A percentile compares a stretch with the other conserved stretches of the same genome.
Evolutionary conservation across 2,329 filamentous ascomycete species (phyloP).

Genomic region (Colletotrichum godetiae): DNA sequence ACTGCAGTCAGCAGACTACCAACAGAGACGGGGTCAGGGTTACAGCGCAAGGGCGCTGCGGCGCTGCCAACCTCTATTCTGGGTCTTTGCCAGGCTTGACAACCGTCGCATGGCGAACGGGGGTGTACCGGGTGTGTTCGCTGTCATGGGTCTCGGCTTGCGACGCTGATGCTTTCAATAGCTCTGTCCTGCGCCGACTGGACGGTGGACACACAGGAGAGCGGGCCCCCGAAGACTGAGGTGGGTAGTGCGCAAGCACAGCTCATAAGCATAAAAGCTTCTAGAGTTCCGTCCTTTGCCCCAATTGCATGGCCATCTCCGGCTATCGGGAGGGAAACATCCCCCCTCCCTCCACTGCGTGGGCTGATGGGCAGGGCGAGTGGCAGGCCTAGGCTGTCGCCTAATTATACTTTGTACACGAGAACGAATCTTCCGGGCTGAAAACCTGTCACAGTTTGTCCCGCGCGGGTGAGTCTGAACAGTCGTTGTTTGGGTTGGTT

Average conservation of each 20-base stretch:
- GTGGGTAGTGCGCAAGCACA: neutral
- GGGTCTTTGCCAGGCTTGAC: neutral
- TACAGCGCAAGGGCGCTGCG: neutral
- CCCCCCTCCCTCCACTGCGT: neutral
- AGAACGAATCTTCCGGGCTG: neutral
- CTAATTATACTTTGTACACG: neutral
- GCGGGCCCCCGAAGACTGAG: neutral
- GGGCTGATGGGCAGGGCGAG: conserved; percentile 8
- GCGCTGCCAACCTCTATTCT: neutral
- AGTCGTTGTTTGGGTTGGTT: neutral
- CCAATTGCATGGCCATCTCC: neutral
- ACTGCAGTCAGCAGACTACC: neutral
- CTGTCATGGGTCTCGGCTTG: conserved; percentile 12
- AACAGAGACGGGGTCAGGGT: neutral
- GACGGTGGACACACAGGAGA: neutral
- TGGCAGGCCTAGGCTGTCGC: conserved; percentile 19
- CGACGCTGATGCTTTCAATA: conserved; percentile 28
- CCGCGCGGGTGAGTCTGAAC: neutral
- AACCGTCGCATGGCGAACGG: neutral
- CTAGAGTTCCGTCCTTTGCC: neutral
- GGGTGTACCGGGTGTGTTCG: neutral
- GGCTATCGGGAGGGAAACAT: neutral
- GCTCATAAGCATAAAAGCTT: conserved; percentile 2
- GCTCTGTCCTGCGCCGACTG: conserved; percentile 1
- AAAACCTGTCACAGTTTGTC: neutral